phyloP scores from a whole-genome alignment of 106 monocot genomes.

The Alisma plantagoaquatica region DNA sequence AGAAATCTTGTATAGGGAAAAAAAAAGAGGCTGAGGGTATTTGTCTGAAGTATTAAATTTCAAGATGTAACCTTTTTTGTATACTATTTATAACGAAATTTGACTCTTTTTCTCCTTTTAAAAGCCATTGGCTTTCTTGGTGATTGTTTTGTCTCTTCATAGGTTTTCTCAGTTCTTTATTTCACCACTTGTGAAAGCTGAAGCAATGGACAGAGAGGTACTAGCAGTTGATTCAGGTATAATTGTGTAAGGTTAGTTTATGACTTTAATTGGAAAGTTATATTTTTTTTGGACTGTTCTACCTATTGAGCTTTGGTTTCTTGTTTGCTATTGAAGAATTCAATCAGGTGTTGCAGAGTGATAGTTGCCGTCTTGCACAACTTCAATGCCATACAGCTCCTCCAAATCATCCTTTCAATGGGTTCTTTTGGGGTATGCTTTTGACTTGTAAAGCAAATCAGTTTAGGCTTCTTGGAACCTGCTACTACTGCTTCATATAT shows the following conservation, averaged over 20 bases:
- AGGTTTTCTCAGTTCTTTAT: constrained; percentile 97
- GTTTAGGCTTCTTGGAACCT: background rate
- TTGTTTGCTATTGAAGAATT: constrained; percentile 48
- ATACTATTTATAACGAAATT: no score
- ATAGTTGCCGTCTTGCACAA: constrained; percentile 82
- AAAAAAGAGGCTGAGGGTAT: no score
- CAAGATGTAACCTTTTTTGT: no score
- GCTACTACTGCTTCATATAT: no score
- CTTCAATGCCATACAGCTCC: constrained; percentile 79
- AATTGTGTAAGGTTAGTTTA: background rate
- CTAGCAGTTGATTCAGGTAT: constrained; percentile 96
- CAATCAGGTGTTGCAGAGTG: constrained; percentile 88
- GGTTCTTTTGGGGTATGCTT: constrained; percentile 95
- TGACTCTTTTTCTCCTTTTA: no score
- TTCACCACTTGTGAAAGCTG: constrained; percentile 87
- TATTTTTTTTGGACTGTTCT: background rate
- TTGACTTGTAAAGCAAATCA: background rate
- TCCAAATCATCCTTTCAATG: constrained; percentile 66
- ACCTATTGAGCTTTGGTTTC: background rate
- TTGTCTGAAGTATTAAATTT: no score
- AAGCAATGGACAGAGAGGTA: constrained; percentile 97
- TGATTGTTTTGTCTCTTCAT: constrained; percentile 8
- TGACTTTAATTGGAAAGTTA: no score
- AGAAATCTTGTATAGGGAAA: no score
- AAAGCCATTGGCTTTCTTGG: no score